Base-by-base conservation (phyloP, 805 yeast genomes). In the Candida loeiensis region DNA sequence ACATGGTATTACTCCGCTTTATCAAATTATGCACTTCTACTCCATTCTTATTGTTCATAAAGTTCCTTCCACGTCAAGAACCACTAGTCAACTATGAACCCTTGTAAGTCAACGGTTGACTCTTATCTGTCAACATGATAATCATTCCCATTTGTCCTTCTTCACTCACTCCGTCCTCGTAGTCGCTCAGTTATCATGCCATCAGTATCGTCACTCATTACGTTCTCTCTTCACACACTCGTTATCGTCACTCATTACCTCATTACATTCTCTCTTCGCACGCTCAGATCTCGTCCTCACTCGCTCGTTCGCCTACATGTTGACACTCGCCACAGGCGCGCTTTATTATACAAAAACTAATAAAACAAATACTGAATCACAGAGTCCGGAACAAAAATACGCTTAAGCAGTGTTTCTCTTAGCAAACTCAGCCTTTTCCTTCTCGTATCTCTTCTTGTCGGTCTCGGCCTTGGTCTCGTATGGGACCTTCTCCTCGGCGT, bases 401-500 rank as follows among this genome's bases (percentile, higher is more conserved):
- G 15, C 36, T 35, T 45, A 47, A 29, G 36, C 37, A 39, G 41
- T 40, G 36, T 45, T 45, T 54, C 60, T 66, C 62, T 74, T 66
- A 48, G 76, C 75, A 61, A 86, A 87, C 59, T 82, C 89, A 54
- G 91, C 95, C 79, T 91, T 91, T 73, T 88, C 95, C 58, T 84
- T 79, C 73, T 91, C 97, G 70, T 93, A 93, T 74, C 99, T 85
- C 77, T 90, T 87, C 80, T 93, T 93, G 75, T 93, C 99, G 54
- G 85, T 83, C 51, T 81, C 93, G 54, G 98, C 98, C 75, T 88
- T 85, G 55, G 77, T 79, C 71, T 88, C 95, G 71, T 89, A 93
- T 48, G 96, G 97, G 53, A 64, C 71, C 74, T 88, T 93, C 51
- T 83, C 95, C 37, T 83, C 90, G 40, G 80, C 81, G 51, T 75